Percentiles rank a stretch among this genome's conserved stretches.
Evolutionary conservation across 2,329 filamentous ascomycete species (phyloP).

Genomic region (Colletotrichum horii): DNA sequence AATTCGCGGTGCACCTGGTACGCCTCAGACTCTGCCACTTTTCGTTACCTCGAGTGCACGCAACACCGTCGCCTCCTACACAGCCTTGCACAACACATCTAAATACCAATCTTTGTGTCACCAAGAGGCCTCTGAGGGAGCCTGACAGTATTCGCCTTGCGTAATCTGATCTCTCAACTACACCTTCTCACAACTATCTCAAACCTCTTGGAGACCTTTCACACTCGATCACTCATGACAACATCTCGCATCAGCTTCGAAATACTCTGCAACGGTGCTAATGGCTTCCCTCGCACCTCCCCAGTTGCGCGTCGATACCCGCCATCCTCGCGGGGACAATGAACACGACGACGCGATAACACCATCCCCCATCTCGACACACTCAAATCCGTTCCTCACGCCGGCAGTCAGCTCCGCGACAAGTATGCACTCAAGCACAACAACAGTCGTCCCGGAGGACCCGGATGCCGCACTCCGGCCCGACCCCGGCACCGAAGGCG

Average conservation of each 20-base stretch:
- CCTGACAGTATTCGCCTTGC: too few species aligned
- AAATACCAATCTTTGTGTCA: constrained; percentile 2
- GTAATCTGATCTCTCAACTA: not conserved
- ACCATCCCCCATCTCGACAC: constrained; percentile 20
- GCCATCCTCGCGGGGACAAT: constrained; percentile 2
- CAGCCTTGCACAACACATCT: not conserved
- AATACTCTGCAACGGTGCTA: constrained; percentile 2
- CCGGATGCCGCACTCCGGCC: constrained; percentile 63
- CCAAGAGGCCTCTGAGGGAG: not conserved
- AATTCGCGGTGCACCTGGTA: not conserved
- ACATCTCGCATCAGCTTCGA: not conserved
- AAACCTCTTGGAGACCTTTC: not conserved
- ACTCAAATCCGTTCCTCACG: constrained; percentile 30
- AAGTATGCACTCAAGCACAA: constrained; percentile 20
- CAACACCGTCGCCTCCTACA: not conserved
- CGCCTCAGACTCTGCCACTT: not conserved
- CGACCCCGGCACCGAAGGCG: constrained; percentile 72
- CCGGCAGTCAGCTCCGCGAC: constrained; percentile 23
- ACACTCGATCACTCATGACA: not conserved
- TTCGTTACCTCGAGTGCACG: not conserved
- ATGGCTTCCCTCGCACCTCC: constrained; percentile 22
- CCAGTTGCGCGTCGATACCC: constrained; percentile 19
- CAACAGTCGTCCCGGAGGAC: constrained; percentile 23
- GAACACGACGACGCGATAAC: constrained; percentile 21
- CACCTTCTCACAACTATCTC: not conserved